These are phyloP conservation scores for Saksenaea vasiformis DNA, from an alignment of 371 early-diverging fungal genomes.

Conservation along the genomic window DNA sequence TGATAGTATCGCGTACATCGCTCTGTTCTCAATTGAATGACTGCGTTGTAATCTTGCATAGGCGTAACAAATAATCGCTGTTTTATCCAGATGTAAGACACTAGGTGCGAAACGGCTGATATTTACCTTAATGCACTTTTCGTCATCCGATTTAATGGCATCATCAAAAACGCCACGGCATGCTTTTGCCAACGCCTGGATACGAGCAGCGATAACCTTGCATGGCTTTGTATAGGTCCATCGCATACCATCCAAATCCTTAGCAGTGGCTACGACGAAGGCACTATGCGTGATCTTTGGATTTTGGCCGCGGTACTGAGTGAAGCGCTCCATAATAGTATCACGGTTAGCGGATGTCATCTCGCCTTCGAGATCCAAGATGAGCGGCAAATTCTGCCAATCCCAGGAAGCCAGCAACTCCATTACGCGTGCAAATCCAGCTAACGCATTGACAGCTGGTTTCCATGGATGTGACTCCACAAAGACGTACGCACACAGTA, in stretches of 20 bases:
- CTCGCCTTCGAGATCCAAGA: conserved; percentile 76
- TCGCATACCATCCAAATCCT: conserved; percentile 59
- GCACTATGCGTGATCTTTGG: conserved; percentile 51
- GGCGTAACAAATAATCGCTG: conserved; percentile 71
- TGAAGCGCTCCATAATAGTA: conserved; percentile 45
- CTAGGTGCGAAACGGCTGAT: background rate
- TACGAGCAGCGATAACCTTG: conserved; percentile 58
- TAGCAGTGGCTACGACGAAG: conserved; percentile 69
- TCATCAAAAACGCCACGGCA: conserved; percentile 52
- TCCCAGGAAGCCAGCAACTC: conserved; percentile 71
- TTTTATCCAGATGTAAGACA: background rate
- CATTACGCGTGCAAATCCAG: conserved; percentile 79
- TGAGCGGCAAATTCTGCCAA: conserved; percentile 73
- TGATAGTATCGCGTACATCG: conserved; percentile 66
- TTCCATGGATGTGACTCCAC: conserved; percentile 65
- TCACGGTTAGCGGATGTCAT: conserved; percentile 49
- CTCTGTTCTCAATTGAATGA: conserved; percentile 62
- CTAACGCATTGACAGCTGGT: conserved; percentile 56
- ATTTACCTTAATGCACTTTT: conserved; percentile 37
- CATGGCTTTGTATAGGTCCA: conserved; percentile 56
- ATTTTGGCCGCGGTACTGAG: conserved; percentile 41
- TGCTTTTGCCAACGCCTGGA: conserved; percentile 65
- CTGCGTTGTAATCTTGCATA: conserved; percentile 64
- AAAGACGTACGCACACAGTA: conserved; percentile 65
- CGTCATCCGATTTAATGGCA: conserved; percentile 19